Evolutionary conservation across 2,329 filamentous ascomycete species (phyloP), one percentile per base, ranked within the genome.

Genomic region (Exophiala calicioides): DNA sequence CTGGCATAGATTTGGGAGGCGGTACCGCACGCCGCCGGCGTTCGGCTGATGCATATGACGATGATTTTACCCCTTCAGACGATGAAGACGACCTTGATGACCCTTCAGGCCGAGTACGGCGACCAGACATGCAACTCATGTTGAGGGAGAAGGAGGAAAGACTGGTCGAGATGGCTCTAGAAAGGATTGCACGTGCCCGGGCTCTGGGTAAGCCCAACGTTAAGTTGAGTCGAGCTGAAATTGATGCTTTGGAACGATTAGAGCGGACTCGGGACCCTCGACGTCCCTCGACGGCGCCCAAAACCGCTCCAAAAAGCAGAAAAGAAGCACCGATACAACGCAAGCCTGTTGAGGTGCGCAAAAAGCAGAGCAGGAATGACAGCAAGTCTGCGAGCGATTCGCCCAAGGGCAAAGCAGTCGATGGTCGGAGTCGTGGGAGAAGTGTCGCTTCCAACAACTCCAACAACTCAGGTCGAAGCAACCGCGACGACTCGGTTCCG

Each of bases 161-260:
- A 54, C 68, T 95, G 58, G 81, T 93, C 55, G 84, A 90, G 56
- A 81, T 81, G 55, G 90, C 90, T 30, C 71, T 94, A 66, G 82
- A 84, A 59, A 85, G 88, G 57, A 94, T 96, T 62, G 81, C 84
- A 55, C 80, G 82, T 56, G 89, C 90, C 12, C 83, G 88, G 64
- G 80, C 81, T 53, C 82, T 82, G 61, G 90, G 90, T 54, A 85
- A 84, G 66, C 75, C 78, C 33, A 87, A 94, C 47, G 88, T 96
- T 45, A 86, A 84, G 64, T 77, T 97, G 54, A 89, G 79, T 58
- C 80, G 84, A 60, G 82, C 86, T 43, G 90, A 96, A 66, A 74
- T 95, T 58, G 85, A 84, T 52, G 90, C 89, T 35, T 75, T 95
- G 58, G 85, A 91, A 63, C 80, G 82, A 52, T 49, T 50, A 52